A percentile compares a stretch with the other conserved stretches of the same genome.
These are phyloP conservation scores for Lachancea mirantina DNA, from an alignment of 805 yeast genomes.

Conservation along the genomic window DNA sequence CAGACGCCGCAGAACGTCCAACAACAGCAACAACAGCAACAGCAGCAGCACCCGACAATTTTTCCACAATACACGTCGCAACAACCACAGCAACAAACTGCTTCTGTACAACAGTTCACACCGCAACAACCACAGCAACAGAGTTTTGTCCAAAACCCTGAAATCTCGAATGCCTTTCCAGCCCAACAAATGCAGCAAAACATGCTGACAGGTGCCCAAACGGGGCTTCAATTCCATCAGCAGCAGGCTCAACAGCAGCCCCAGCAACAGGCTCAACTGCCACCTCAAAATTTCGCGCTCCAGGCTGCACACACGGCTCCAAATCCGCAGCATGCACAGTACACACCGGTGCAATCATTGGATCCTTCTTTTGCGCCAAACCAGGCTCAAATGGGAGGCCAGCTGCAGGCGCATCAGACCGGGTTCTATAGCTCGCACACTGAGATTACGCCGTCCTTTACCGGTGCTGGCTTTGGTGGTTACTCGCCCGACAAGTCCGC, in stretches of 20 bases:
- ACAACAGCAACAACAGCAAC: slow-evolving; percentile 2
- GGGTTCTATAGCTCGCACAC: slow-evolving; percentile 24
- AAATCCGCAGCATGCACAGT: too few relatives aligned
- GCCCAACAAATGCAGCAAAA: not conserved
- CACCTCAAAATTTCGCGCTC: slow-evolving; percentile 7
- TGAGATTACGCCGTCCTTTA: slow-evolving; percentile 32
- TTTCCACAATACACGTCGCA: slow-evolving; percentile 10
- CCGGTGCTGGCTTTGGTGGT: slow-evolving; percentile 59
- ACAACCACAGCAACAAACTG: slow-evolving; percentile 8
- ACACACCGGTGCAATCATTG: slow-evolving; percentile 5
- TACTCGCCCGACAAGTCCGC: slow-evolving; percentile 22
- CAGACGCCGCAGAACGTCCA: slow-evolving; percentile 10
- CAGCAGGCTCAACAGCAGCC: slow-evolving; percentile 3
- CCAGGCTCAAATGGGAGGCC: slow-evolving; percentile 21
- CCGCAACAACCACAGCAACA: too few relatives aligned
- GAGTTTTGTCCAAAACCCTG: too few relatives aligned
- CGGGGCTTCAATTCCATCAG: not conserved
- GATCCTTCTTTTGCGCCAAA: slow-evolving; percentile 9
- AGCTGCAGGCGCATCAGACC: slow-evolving; percentile 19
- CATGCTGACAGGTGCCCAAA: slow-evolving; percentile 6
- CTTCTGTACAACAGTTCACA: slow-evolving; percentile 11
- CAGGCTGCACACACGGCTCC: slow-evolving; percentile 9
- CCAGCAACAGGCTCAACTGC: slow-evolving; percentile 13
- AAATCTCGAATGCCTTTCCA: not conserved
- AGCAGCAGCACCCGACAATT: slow-evolving; percentile 8